phyloP scores from a whole-genome alignment of 2,329 filamentous ascomycete species.

The Phialocephala subalpina region DNA sequence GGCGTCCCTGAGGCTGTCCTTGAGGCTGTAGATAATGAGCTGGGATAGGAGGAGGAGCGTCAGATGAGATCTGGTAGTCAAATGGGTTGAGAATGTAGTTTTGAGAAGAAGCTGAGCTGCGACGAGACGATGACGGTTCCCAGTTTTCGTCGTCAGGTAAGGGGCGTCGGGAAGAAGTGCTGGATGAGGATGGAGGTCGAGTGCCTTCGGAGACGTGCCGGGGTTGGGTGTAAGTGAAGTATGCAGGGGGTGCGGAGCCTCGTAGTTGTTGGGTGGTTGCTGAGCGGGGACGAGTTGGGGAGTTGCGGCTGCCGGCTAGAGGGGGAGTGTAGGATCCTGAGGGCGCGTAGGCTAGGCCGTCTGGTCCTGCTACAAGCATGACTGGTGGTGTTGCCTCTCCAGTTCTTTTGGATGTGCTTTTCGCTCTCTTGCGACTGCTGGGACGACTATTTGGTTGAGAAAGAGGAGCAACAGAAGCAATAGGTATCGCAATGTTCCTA shows the following conservation, averaged over 20 bases:
- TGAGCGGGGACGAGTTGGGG: slow-evolving; percentile 44
- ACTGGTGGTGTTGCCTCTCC: slow-evolving; percentile 49
- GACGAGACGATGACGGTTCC: slow-evolving; percentile 48
- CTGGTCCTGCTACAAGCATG: slow-evolving; percentile 55
- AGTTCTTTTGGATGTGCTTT: slow-evolving; percentile 44
- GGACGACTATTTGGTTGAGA: slow-evolving; percentile 38
- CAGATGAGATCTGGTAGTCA: slow-evolving; percentile 47
- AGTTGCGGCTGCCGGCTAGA: slow-evolving; percentile 41
- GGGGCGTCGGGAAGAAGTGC: slow-evolving; percentile 43
- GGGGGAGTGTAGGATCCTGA: slow-evolving; percentile 49
- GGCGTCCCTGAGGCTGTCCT: slow-evolving; percentile 36
- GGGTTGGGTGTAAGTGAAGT: slow-evolving; percentile 30
- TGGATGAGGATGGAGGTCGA: slow-evolving; percentile 50
- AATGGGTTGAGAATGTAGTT: slow-evolving; percentile 45
- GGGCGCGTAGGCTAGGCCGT: slow-evolving; percentile 56
- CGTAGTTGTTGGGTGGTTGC: slow-evolving; percentile 30
- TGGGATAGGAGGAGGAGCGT: slow-evolving; percentile 38
- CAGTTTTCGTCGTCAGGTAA: slow-evolving; percentile 57
- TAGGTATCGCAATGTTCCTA: slow-evolving; percentile 39
- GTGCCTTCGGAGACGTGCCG: slow-evolving; percentile 42
- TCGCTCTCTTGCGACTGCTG: slow-evolving; percentile 36
- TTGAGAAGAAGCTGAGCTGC: slow-evolving; percentile 42
- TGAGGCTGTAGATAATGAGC: slow-evolving; percentile 42
- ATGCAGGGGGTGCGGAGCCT: slow-evolving; percentile 29
- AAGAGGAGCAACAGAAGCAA: slow-evolving; percentile 29